Evolutionary conservation across 208 protist genomes (phyloP), one percentile per base, ranked within the genome.

Genomic region (Sergeia podlipaevii): DNA sequence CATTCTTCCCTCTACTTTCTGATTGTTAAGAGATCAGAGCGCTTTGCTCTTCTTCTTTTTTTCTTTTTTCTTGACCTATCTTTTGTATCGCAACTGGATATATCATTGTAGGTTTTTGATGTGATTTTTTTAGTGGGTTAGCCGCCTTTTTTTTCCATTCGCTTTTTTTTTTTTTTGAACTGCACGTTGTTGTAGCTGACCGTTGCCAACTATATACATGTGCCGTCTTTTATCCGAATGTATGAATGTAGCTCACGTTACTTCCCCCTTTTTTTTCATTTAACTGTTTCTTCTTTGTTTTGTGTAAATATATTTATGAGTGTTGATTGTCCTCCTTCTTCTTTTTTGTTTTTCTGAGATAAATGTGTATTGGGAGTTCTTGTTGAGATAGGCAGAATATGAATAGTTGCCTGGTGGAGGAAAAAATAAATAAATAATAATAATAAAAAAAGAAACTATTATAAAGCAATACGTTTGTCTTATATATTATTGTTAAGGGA

Each of bases 331-430:
- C 45, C 45, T 51, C 18, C 15, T 13, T 51, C 47, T 32, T 49
- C 29, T 43, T 50, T 33, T 18, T 59, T 32, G 27, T 42, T 66
- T 21, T 48, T 66, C 23, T 28, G n/a, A n/a, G n/a, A n/a, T n/a
- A n/a, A n/a, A n/a, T n/a, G n/a, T n/a, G n/a, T n/a, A n/a, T n/a
- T n/a, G n/a, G n/a, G n/a, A n/a, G n/a, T n/a, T n/a, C n/a, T n/a
- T n/a, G n/a, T n/a, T n/a, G n/a, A n/a, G n/a, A n/a, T n/a, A n/a
- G n/a, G n/a, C n/a, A n/a, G n/a, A n/a, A n/a, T n/a, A n/a, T n/a
- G n/a, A n/a, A n/a, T n/a, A n/a, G n/a, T n/a, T n/a, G n/a, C n/a
- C n/a, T n/a, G n/a, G n/a, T n/a, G n/a, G n/a, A n/a, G n/a, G n/a
- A n/a, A n/a, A n/a, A n/a, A n/a, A n/a, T n/a, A n/a, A n/a, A n/a